Base-by-base conservation (phyloP, 177 flowering plant species). In the Vitis hybrid region DNA sequence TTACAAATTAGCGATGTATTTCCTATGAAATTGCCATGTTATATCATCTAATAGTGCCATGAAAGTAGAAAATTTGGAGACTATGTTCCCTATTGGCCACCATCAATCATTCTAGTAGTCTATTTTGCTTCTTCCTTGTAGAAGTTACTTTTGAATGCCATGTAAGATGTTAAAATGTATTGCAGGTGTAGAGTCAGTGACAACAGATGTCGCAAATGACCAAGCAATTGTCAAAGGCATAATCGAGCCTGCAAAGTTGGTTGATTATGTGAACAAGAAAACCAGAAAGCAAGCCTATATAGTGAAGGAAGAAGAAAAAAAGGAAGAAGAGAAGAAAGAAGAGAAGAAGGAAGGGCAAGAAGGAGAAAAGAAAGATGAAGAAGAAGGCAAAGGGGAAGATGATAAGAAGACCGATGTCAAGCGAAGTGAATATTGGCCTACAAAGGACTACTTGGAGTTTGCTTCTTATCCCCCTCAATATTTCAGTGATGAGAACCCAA, bases 401-500 rank as follows among this genome's bases (percentile, higher is more conserved):
- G 86, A 81, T 18, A 71, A 66, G 50, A 80, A 80, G 70, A 70
- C 13, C 66, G 87, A 82, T 10, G 74, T 80, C 64, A 91, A 88
- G 78, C 76, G 78, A 66, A 85, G 74, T 50, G 90, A 90, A 71
- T 83, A 88, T 68, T 91, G 86, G 89, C 83, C 89, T 64, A 72
- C 85, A 5, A 86, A 50, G 70, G 72, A 83, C 77, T 72, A 82
- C 76, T 53, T 69, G 65, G 88, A 87, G 63, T 80, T 87, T 67
- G 78, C 84, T 67, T 77, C 84, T 56, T 80, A 85, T 63, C 60
- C 90, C 16, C 90, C 90, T 69, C 83, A 91, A 72, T 75, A 88
- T 18, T 91, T 93, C 79, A 93, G 98, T 58, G 98, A 93, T 76
- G 98, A 93, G 71, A 93, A 91, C 67, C 98, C 97, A 31, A 80